Evolutionary conservation across 2,329 filamentous ascomycete species (phyloP), one percentile per base, ranked within the genome.

Genomic region (Beauveria asiatica): DNA sequence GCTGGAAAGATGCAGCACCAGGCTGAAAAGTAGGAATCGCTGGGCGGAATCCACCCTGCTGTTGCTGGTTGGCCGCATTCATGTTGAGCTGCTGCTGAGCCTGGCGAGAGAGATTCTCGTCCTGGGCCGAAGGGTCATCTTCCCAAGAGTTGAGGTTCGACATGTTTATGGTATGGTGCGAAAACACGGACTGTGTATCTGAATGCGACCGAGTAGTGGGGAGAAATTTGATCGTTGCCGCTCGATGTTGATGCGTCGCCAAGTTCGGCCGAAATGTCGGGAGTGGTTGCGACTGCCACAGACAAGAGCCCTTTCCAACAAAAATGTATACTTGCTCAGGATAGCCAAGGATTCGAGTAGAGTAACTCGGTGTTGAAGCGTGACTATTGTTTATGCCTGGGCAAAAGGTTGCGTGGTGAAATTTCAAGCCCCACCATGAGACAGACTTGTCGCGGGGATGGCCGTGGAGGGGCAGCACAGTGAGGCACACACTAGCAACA

Each of bases 141-240:
- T 97, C 92, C 90, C 94, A 97, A 64, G 92, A 96, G 75, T 96
- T 92, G 70, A 91, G 89, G 74, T 92, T 86, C 68, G 92, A 88
- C 92, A 96, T 96, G 70, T 60, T 81, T 52, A 52, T 56, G 60
- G 25, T 41, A 52, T 44, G 25, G 46, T 44, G 62, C 23, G 45
- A 41, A 2, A 39, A 44, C 6, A 27, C 7, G 48, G 17, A 17
- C 42, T 60, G 51, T 55, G 27, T 55, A 50, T 42, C 21, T 58
- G 42, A 25, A 52, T 48, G 56, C 52, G 51, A 50, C 49, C 45
- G 52, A 27, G 27, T 53, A 13, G 37, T 57, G 57, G 30, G 54
- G 33, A 60, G 50, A 60, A 60, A 49, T 54, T 49, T 45, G 30
- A 41, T 27, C 19, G 39, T 23, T 41, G 30, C 30, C 33, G 30